A percentile compares a stretch with the other conserved stretches of the same genome.
These are phyloP conservation scores for Kockovaella imperatae DNA, from an alignment of 768 basidiomycete species.

Conservation along the genomic window DNA sequence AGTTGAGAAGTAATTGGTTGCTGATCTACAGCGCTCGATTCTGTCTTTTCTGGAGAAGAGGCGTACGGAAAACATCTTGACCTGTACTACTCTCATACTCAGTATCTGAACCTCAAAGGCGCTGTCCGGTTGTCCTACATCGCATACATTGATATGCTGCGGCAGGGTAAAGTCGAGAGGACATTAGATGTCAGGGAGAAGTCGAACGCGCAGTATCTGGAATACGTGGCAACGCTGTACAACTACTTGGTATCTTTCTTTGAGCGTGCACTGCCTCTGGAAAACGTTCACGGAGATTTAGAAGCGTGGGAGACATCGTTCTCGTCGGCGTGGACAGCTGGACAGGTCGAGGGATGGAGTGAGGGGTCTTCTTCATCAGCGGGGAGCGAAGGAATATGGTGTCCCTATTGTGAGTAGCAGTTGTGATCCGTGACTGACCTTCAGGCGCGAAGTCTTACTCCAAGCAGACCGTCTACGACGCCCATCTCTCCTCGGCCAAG, in stretches of 20 bases:
- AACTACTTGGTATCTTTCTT: slow-evolving; percentile 78
- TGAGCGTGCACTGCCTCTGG: slow-evolving; percentile 74
- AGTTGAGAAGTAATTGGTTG: slow-evolving; percentile 29
- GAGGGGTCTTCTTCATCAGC: slow-evolving; percentile 45
- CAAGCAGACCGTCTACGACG: slow-evolving; percentile 96
- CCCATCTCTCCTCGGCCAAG: slow-evolving; percentile 90
- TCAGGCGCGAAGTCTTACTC: slow-evolving; percentile 89
- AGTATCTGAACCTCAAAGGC: slow-evolving; percentile 82
- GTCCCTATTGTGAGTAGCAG: slow-evolving; percentile 72
- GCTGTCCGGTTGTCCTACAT: slow-evolving; percentile 62
- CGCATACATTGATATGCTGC: slow-evolving; percentile 83
- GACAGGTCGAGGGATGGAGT: slow-evolving; percentile 68
- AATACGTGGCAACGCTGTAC: slow-evolving; percentile 77
- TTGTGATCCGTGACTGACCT: slow-evolving; percentile 1
- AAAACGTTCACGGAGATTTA: slow-evolving; percentile 64
- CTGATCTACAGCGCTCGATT: slow-evolving; percentile 41
- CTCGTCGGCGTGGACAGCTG: slow-evolving; percentile 67
- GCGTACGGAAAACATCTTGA: slow-evolving; percentile 91
- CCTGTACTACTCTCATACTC: slow-evolving; percentile 74
- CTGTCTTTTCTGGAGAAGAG: slow-evolving; percentile 91
- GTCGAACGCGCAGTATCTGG: slow-evolving; percentile 45
- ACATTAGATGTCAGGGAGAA: slow-evolving; percentile 40
- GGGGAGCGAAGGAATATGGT: slow-evolving; percentile 74
- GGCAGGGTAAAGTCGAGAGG: slow-evolving; percentile 54
- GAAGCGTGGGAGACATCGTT: slow-evolving; percentile 63